These are phyloP conservation scores for Mortierella sp. DNA, from an alignment of 371 early-diverging fungal species.

Conservation along the genomic window DNA sequence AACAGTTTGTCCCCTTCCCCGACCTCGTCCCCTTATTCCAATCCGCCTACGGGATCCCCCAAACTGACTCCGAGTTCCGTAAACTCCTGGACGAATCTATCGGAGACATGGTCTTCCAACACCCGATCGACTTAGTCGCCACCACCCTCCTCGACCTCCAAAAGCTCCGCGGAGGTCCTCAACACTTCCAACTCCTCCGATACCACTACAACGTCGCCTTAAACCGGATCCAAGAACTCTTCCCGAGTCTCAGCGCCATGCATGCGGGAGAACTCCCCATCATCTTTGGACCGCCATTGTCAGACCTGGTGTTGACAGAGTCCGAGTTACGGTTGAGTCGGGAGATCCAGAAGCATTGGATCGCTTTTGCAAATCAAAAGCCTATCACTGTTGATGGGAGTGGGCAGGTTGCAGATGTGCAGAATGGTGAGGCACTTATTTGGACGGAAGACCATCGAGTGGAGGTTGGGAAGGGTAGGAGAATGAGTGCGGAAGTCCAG, in stretches of 20 bases:
- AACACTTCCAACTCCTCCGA: not conserved
- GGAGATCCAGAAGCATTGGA: conserved; percentile 38
- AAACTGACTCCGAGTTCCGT: not conserved
- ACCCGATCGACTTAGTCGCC: conserved; percentile 13
- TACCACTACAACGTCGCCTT: conserved; percentile 19
- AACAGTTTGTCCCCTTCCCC: not conserved
- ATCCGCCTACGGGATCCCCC: conserved; percentile 7
- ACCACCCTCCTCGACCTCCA: not conserved
- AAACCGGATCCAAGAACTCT: not conserved
- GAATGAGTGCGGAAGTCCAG: conserved; percentile 5
- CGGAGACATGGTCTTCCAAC: conserved; percentile 17
- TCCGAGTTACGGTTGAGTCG: conserved; percentile 21
- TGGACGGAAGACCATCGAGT: conserved; percentile 7
- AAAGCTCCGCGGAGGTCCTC: not conserved
- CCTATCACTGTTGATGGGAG: not conserved
- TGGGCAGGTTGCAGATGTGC: not conserved
- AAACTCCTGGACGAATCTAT: not conserved
- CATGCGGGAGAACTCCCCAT: conserved; percentile 33
- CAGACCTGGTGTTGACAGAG: not conserved
- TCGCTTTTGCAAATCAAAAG: conserved; percentile 26
- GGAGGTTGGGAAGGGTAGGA: not conserved
- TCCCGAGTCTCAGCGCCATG: conserved; percentile 16
- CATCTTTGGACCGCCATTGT: conserved; percentile 13
- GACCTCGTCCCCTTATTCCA: not conserved
- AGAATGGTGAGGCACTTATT: conserved; percentile 18